Percentiles rank a stretch among this genome's conserved stretches.
phyloP scores from a whole-genome alignment of 495 filamentous ascomycete species.

The Aspergillus conjunctus region DNA sequence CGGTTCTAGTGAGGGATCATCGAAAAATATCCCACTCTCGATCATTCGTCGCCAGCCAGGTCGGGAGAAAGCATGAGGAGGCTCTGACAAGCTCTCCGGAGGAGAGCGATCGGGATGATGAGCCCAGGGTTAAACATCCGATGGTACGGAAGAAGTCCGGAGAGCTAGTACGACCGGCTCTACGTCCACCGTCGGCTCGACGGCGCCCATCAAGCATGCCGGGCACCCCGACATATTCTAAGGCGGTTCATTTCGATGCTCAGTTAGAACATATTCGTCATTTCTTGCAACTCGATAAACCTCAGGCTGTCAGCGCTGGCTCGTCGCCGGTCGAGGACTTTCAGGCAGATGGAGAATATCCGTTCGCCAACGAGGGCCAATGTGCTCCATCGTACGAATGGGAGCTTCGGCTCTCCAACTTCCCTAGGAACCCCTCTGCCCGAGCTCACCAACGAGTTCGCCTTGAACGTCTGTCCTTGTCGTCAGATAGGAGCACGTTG shows the following conservation, averaged over 20 bases:
- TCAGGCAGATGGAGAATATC: slow-evolving; percentile 82
- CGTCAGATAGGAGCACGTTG: slow-evolving; percentile 79
- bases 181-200: slow-evolving; percentile 69
- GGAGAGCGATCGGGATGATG: slow-evolving; percentile 65
- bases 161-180: slow-evolving; percentile 89
- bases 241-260: slow-evolving; percentile 94
- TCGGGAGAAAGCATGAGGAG: slow-evolving; percentile 55
- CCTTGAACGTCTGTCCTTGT: slow-evolving; percentile 83
- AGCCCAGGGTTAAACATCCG: slow-evolving; percentile 63
- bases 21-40: slow-evolving; percentile 78
- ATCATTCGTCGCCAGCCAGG: slow-evolving; percentile 77
- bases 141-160: slow-evolving; percentile 99
- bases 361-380: slow-evolving; percentile 67
- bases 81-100: slow-evolving; percentile 64
- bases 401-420: slow-evolving; percentile 83
- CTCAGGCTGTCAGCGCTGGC: slow-evolving; percentile 90
- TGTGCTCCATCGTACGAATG: slow-evolving; percentile 67
- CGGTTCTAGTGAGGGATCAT: slow-evolving; percentile 55
- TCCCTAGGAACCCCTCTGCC: slow-evolving; percentile 68
- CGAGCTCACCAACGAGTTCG: slow-evolving; percentile 67
- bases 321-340: slow-evolving; percentile 91
- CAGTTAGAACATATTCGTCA: slow-evolving; percentile 93
- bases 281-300: slow-evolving; percentile 89
- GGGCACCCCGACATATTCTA: slow-evolving; percentile 91
- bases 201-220: slow-evolving; percentile 94